A percentile compares a stretch with the other conserved stretches of the same genome.
Evolutionary conservation across 2,329 filamentous ascomycete genomes (phyloP).

Genomic region (Emmonsia crescens): DNA sequence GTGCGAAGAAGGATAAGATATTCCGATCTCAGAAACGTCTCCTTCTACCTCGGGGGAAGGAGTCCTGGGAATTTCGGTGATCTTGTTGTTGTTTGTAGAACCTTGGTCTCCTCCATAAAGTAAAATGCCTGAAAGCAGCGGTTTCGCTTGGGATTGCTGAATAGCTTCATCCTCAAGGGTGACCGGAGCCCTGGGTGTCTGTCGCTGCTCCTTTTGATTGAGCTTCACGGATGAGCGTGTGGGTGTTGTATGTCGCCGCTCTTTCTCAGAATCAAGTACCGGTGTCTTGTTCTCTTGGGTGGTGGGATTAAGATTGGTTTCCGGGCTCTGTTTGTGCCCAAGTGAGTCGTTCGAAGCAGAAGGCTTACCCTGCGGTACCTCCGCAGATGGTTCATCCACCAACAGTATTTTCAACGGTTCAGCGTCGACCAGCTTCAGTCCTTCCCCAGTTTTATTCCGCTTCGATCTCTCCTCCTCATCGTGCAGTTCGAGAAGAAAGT

Average conservation of each 20-base stretch:
- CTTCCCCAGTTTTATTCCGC: not conserved
- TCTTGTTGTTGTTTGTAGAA: not conserved
- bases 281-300: not conserved
- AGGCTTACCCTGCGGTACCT: not conserved
- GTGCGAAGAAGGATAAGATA: not conserved
- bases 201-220: not conserved
- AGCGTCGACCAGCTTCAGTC: conserved; percentile 7
- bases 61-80: not conserved
- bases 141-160: not conserved
- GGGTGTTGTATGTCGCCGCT: not conserved
- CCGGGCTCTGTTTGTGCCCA: not conserved
- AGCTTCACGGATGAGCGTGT: not conserved
- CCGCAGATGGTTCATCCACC: not conserved
- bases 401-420: conserved; percentile 12
- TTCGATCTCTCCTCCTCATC: conserved; percentile 40
- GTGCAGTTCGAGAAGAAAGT: conserved; percentile 54
- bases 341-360: not conserved
- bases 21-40: not conserved
- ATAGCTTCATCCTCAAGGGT: not conserved
- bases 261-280: not conserved
- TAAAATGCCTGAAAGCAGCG: not conserved
- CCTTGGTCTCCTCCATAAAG: not conserved
- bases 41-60: not conserved
- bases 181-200: not conserved
- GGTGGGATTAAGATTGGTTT: not conserved